Conservation (phyloP, 331 rosid genomes). For the Saraca asoca region DNA sequence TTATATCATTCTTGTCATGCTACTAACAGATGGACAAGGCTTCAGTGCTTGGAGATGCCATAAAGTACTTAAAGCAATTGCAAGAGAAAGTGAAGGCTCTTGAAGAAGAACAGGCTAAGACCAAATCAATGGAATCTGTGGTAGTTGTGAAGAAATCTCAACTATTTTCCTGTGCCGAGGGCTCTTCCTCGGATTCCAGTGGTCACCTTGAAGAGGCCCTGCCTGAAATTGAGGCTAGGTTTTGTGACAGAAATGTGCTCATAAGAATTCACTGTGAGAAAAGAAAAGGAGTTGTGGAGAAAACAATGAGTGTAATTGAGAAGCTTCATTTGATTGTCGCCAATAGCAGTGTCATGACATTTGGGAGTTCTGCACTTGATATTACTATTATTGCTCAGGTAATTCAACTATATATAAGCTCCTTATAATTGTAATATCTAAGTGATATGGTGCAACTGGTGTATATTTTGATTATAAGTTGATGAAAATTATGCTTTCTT, state of each 20-base stretch:
- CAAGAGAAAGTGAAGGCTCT: constrained; percentile 77
- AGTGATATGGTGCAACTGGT: too few species aligned
- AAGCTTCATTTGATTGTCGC: constrained; percentile 64
- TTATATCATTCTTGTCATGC: constrained; percentile 6
- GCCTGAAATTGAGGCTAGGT: constrained; percentile 86
- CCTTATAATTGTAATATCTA: too few species aligned
- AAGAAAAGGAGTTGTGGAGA: constrained; percentile 65
- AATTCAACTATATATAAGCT: background rate
- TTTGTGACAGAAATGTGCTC: constrained; percentile 75
- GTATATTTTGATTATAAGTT: too few species aligned
- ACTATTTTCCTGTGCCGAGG: constrained; percentile 46
- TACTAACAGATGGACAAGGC: constrained; percentile 86
- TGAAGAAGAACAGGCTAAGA: constrained; percentile 76
- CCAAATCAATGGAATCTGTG: constrained; percentile 66
- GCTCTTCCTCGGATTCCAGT: constrained; percentile 39
- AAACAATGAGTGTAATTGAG: constrained; percentile 64
- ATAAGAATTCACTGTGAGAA: constrained; percentile 87
- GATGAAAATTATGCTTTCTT: too few species aligned
- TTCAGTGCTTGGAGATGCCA: constrained; percentile 96
- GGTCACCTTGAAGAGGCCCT: constrained; percentile 49
- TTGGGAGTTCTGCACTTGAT: constrained; percentile 76
- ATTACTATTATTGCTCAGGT: constrained; percentile 92
- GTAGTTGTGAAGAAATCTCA: constrained; percentile 71
- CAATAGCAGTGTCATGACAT: constrained; percentile 70
- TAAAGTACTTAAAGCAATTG: constrained; percentile 80